A percentile compares a stretch with the other conserved stretches of the same genome.
phyloP scores from a whole-genome alignment of 2,329 filamentous ascomycete species.

The Exserohilum rostratum region DNA sequence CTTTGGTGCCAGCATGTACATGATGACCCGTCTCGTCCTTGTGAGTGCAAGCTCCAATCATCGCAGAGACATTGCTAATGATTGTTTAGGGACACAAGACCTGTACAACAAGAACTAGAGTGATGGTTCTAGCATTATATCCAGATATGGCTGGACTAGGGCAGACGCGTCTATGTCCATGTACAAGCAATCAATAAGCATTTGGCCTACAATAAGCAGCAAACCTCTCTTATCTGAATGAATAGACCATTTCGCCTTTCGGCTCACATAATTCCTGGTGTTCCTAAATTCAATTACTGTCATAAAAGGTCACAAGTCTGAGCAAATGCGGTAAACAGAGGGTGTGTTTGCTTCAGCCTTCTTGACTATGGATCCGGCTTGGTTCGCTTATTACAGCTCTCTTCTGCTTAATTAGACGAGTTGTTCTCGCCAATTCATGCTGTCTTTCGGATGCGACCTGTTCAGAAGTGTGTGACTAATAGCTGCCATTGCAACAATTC shows the following conservation, averaged over 20 bases:
- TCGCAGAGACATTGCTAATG: slow-evolving; percentile 2
- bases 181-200: slow-evolving; percentile 41
- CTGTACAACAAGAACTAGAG: slow-evolving; percentile 58
- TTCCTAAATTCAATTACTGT: too few relatives aligned
- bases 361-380: neutral
- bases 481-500: neutral
- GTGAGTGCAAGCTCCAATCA: slow-evolving; percentile 37
- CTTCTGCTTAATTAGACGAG: neutral
- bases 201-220: slow-evolving; percentile 23
- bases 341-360: neutral
- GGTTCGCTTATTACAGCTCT: neutral
- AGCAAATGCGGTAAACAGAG: neutral
- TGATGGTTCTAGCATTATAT: slow-evolving; percentile 7
- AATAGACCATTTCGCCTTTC: slow-evolving; percentile 7
- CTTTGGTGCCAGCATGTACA: slow-evolving; percentile 71
- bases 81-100: slow-evolving; percentile 71
- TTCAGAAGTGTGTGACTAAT: neutral
- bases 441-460: neutral
- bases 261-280: neutral
- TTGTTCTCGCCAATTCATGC: neutral
- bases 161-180: slow-evolving; percentile 29
- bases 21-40: slow-evolving; percentile 72
- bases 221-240: slow-evolving; percentile 1
- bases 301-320: neutral
- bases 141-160: slow-evolving; percentile 11